These are phyloP conservation scores for Nyssa sinensis DNA, from an alignment of 148 eudicot genomes.

Conservation along the genomic window DNA sequence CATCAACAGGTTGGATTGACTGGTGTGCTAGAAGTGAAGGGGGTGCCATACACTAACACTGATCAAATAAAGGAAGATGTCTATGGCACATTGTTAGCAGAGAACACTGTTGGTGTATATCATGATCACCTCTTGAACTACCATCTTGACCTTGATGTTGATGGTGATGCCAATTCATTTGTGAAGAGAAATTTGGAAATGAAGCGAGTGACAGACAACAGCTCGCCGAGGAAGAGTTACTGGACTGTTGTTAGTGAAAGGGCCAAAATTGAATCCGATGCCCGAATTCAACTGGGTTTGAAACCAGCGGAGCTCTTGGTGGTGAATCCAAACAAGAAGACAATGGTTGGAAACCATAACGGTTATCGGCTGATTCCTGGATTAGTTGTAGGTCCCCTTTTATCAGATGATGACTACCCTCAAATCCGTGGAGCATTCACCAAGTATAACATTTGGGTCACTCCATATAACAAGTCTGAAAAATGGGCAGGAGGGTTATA, in stretches of 20 bases:
- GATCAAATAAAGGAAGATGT: too few relatives aligned
- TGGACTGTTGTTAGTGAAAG: too few relatives aligned
- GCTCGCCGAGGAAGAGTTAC: too few relatives aligned
- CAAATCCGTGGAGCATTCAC: too few relatives aligned
- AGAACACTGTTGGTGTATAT: constrained; percentile 41
- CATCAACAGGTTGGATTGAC: too few relatives aligned
- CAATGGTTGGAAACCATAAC: constrained; percentile 39
- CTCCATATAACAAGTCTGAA: too few relatives aligned
- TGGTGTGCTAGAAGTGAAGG: too few relatives aligned
- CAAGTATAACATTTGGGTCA: too few relatives aligned
- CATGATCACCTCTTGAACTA: constrained; percentile 56
- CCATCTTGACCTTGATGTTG: too few relatives aligned
- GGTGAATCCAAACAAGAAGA: constrained; percentile 47
- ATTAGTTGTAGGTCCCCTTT: constrained; percentile 13
- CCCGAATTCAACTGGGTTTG: constrained; percentile 25
- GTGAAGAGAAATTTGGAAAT: constrained; percentile 26
- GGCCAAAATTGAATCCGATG: constrained; percentile 40
- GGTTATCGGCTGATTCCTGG: constrained; percentile 48
- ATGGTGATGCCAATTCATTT: constrained; percentile 44
- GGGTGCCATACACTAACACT: too few relatives aligned
- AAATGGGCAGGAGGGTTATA: too few relatives aligned
- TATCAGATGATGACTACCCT: constrained; percentile 46
- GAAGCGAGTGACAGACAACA: background rate
- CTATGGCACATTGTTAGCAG: too few relatives aligned
- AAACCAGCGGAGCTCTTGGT: constrained; percentile 23